Conservation (phyloP, 1,284 basidiomycete species). For the Apiotrichum brassicae region DNA sequence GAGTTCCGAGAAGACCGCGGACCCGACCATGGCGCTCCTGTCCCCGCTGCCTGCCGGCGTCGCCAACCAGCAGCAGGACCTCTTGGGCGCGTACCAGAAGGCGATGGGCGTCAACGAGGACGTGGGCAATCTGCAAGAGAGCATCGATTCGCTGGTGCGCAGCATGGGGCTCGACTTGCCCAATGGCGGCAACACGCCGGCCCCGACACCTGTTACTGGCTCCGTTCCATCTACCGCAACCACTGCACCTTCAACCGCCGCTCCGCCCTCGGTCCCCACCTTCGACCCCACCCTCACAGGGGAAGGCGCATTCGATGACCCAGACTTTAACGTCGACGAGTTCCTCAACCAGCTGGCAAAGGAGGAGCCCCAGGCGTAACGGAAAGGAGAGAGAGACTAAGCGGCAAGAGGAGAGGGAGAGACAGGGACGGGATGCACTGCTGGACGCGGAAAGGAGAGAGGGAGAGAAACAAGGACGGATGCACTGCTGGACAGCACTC, state of each 20-base stretch:
- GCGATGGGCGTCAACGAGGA: constrained; percentile 64
- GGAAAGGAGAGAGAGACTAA: neutral
- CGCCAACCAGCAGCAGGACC: constrained; percentile 30
- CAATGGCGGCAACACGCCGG: neutral
- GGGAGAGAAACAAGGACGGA: too few species aligned
- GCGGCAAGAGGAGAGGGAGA: too few species aligned
- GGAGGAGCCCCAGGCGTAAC: neutral
- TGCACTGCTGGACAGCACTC: too few species aligned
- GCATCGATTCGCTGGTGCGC: constrained; percentile 66
- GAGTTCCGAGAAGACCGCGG: constrained; percentile 7
- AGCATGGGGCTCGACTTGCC: constrained; percentile 57
- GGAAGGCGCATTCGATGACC: constrained; percentile 16
- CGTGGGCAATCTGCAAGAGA: constrained; percentile 63
- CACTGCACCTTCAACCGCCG: neutral
- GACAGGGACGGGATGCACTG: too few species aligned
- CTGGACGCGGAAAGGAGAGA: too few species aligned
- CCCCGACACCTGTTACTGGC: neutral
- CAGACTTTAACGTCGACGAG: constrained; percentile 42
- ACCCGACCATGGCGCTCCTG: constrained; percentile 39
- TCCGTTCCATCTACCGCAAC: neutral
- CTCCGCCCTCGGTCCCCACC: neutral
- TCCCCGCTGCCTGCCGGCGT: constrained; percentile 32
- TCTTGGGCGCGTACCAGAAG: constrained; percentile 58
- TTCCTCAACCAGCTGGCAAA: constrained; percentile 34
- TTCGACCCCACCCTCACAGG: constrained; percentile 1